phyloP scores from a whole-genome alignment of 2,329 filamentous ascomycete species.

The Westerdykella sp. region DNA sequence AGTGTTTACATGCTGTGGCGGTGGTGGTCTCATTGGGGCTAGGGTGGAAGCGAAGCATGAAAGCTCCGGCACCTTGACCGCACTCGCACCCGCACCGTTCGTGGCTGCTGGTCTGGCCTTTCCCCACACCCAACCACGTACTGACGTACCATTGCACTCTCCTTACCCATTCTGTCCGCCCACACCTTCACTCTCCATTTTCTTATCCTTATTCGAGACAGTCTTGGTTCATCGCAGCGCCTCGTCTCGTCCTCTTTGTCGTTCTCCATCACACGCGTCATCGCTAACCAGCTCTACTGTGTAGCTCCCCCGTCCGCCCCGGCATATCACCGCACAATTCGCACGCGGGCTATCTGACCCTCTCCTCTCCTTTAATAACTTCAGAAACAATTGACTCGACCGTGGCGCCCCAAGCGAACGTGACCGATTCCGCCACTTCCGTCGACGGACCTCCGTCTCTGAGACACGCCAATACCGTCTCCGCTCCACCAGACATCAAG shows the following conservation, averaged over 20 bases:
- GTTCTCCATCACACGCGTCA: constrained; percentile 10
- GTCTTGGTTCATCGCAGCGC: constrained; percentile 1
- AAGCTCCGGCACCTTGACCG: constrained; percentile 1
- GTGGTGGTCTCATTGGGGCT: background rate
- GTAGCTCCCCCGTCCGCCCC: constrained; percentile 32
- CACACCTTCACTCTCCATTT: constrained; percentile 2
- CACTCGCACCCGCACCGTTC: background rate
- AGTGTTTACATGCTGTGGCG: background rate
- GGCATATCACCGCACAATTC: constrained; percentile 44
- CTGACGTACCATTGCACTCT: background rate
- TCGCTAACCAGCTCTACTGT: constrained; percentile 20
- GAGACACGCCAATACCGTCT: constrained; percentile 29
- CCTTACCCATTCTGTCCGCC: background rate
- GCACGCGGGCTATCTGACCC: constrained; percentile 45
- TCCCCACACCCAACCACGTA: constrained; percentile 9
- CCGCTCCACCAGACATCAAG: constrained; percentile 33
- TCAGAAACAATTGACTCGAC: constrained; percentile 40
- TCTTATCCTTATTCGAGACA: constrained; percentile 3
- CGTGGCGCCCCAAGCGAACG: constrained; percentile 14
- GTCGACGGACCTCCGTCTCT: constrained; percentile 16
- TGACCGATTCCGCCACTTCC: constrained; percentile 28
- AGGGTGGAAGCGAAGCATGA: background rate
- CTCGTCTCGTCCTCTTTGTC: constrained; percentile 6
- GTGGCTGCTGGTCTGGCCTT: constrained; percentile 7
- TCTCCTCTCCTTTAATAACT: constrained; percentile 44